These are phyloP conservation scores for Aureobasidium pullulans DNA, from an alignment of 2,329 filamentous ascomycete genomes.

Conservation along the genomic window DNA sequence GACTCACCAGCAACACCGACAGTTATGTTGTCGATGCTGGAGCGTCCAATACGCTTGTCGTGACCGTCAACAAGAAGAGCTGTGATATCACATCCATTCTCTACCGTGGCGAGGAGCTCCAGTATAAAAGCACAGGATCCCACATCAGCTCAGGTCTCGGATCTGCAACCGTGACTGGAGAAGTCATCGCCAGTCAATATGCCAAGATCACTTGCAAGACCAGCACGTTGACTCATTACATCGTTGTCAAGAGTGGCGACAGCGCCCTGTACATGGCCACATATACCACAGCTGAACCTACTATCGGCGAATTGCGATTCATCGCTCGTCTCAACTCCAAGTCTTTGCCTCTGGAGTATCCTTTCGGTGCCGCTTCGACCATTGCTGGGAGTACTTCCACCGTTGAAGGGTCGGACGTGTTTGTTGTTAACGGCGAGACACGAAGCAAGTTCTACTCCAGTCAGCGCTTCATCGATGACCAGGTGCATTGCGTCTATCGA, in stretches of 20 bases:
- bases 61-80: conserved; percentile 36
- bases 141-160: conserved; percentile 55
- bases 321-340: conserved; percentile 52
- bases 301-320: conserved; percentile 51
- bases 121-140: conserved; percentile 45
- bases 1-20: conserved; percentile 25
- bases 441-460: conserved; percentile 65
- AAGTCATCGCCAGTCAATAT: conserved; percentile 35
- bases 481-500: conserved; percentile 54
- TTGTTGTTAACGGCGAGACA: conserved; percentile 53
- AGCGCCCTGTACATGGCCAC: conserved; percentile 50
- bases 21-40: conserved; percentile 30
- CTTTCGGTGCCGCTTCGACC: conserved; percentile 43
- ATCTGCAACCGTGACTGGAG: conserved; percentile 46
- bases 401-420: conserved; percentile 49
- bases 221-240: conserved; percentile 56
- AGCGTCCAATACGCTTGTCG: conserved; percentile 25
- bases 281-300: conserved; percentile 45
- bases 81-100: conserved; percentile 60
- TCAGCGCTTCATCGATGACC: conserved; percentile 62
- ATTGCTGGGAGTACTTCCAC: conserved; percentile 44
- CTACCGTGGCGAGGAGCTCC: conserved; percentile 52
- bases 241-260: conserved; percentile 54
- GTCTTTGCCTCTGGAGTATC: conserved; percentile 28
- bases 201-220: conserved; percentile 57